These are phyloP conservation scores for Didymella lethalis DNA, from an alignment of 2,329 filamentous ascomycete genomes.

Conservation along the genomic window DNA sequence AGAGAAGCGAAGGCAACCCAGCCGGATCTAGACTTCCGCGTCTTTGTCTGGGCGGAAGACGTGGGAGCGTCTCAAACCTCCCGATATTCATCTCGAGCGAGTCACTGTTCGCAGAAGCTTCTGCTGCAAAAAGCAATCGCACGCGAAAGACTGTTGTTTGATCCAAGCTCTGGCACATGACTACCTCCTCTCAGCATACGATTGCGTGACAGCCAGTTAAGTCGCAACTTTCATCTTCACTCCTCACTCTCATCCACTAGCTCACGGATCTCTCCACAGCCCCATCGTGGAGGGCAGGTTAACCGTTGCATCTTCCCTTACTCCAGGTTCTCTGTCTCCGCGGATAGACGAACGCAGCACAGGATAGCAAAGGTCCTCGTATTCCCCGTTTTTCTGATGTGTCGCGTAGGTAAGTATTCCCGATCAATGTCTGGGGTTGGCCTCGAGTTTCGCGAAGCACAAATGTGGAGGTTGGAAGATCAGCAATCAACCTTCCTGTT, in stretches of 20 bases:
- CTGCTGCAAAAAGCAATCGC: conserved; percentile 4
- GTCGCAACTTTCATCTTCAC: conserved; percentile 12
- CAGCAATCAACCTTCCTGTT: conserved; percentile 11
- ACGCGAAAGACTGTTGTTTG: conserved; percentile 10
- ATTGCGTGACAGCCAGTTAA: conserved; percentile 9
- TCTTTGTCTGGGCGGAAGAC: conserved; percentile 1
- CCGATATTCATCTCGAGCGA: neutral
- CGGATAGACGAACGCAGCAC: conserved; percentile 15
- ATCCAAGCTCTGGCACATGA: conserved; percentile 12
- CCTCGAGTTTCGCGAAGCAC: conserved; percentile 1
- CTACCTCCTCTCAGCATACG: neutral
- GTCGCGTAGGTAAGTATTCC: neutral
- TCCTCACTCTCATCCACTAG: conserved; percentile 11
- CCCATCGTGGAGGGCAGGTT: conserved; percentile 22
- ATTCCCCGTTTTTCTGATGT: neutral
- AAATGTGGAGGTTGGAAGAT: conserved; percentile 7
- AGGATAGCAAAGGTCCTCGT: conserved; percentile 7
- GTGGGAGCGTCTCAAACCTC: conserved; percentile 12
- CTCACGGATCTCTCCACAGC: conserved; percentile 18
- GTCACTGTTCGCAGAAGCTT: conserved; percentile 9
- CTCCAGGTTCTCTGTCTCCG: conserved; percentile 7
- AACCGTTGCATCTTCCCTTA: conserved; percentile 14
- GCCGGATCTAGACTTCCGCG: conserved; percentile 19
- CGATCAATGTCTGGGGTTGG: neutral
- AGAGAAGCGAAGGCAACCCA: conserved; percentile 5